Conservation (phyloP, 441 rosid species). For the Oxalis stricta region DNA sequence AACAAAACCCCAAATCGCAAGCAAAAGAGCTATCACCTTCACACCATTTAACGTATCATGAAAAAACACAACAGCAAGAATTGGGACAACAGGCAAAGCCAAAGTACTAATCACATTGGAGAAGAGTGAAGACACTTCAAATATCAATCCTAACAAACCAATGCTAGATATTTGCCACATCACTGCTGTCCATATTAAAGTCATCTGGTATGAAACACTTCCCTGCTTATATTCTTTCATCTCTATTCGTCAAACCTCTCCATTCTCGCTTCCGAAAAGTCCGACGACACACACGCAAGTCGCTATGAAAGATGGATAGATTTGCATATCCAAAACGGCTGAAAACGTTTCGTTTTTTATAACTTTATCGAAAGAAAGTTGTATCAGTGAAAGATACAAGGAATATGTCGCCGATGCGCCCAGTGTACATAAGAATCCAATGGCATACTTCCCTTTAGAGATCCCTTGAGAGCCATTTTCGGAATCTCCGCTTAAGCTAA, state of each 20-base stretch:
- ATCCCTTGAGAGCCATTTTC: conserved; percentile 12
- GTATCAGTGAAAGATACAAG: conserved; percentile 31
- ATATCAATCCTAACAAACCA: conserved; percentile 36
- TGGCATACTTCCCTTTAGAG: conserved; percentile 20
- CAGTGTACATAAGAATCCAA: conserved; percentile 37
- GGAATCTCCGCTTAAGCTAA: conserved; percentile 31
- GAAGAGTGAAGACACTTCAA: conserved; percentile 36
- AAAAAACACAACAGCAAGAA: conserved; percentile 32
- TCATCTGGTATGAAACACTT: conserved; percentile 28
- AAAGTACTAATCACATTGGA: conserved; percentile 36
- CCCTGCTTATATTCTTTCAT: conserved; percentile 25
- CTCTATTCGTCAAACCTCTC: conserved; percentile 24
- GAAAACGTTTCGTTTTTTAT: conserved; percentile 29
- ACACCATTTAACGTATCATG: conserved; percentile 38
- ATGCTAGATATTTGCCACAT: conserved; percentile 35
- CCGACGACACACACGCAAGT: conserved; percentile 33
- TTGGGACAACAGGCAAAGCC: conserved; percentile 32
- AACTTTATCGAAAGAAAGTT: conserved; percentile 38
- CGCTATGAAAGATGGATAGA: conserved; percentile 29
- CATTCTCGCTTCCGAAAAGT: conserved; percentile 39
- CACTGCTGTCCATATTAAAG: conserved; percentile 34
- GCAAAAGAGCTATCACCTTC: conserved; percentile 32
- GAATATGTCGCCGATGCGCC: conserved; percentile 39
- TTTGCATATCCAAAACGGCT: conserved; percentile 32
- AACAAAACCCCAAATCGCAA: conserved; percentile 42